Conservation (phyloP, 2,329 filamentous ascomycete species). For the Akanthomyces uredinophilus region DNA sequence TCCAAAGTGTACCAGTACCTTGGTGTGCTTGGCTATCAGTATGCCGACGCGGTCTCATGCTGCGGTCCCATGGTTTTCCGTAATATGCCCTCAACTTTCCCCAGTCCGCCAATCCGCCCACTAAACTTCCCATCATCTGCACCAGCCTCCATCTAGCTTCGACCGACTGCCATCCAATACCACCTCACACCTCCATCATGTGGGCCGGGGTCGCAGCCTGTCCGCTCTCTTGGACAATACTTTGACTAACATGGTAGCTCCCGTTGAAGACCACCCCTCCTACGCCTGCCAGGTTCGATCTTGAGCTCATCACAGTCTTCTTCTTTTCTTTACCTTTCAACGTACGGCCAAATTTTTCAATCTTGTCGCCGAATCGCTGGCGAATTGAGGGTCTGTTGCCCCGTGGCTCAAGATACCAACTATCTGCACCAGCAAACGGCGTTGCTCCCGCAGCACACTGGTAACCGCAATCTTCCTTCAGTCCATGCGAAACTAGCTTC, state of each 20-base stretch:
- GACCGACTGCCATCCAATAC: constrained; percentile 1
- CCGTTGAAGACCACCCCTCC: neutral
- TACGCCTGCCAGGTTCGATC: neutral
- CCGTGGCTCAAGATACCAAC: too few species aligned
- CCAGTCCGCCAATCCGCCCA: neutral
- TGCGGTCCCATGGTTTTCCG: neutral
- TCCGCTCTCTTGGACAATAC: neutral
- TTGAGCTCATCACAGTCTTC: neutral
- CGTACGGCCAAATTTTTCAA: neutral
- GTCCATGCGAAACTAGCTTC: neutral
- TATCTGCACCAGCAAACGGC: neutral
- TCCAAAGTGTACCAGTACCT: neutral
- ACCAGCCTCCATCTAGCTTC: neutral
- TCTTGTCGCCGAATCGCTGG: too few species aligned
- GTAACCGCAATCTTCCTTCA: neutral
- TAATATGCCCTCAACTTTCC: neutral
- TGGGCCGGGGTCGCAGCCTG: neutral
- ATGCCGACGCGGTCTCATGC: neutral
- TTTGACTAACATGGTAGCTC: neutral
- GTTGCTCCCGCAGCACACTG: neutral
- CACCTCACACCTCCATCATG: constrained; percentile 10
- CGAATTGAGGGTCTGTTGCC: too few species aligned
- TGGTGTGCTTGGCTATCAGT: too few species aligned
- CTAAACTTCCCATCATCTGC: neutral
- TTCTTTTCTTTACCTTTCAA: neutral